These are phyloP conservation scores for Piper betle DNA, from an alignment of 164 flowering plant genomes.

Conservation along the genomic window DNA sequence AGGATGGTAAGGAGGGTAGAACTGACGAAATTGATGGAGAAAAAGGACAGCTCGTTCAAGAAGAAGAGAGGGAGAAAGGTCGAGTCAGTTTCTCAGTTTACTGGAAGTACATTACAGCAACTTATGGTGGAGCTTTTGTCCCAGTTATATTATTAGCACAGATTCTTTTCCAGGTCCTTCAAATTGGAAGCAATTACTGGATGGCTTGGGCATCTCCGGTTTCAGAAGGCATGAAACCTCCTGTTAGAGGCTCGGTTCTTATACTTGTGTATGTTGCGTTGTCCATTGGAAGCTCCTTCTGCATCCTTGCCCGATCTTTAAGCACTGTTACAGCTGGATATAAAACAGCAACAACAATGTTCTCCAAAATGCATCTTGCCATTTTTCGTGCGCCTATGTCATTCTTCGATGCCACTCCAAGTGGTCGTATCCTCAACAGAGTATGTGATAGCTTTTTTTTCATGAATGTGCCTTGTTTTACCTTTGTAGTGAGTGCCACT, in stretches of 20 bases:
- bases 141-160: conserved; percentile 54
- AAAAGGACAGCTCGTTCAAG: conserved; percentile 70
- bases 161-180: conserved; percentile 51
- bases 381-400: conserved; percentile 94
- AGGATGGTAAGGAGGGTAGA: conserved; percentile 14
- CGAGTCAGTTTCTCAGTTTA: conserved; percentile 65
- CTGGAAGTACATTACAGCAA: conserved; percentile 63
- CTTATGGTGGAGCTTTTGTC: conserved; percentile 67
- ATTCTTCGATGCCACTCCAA: conserved; percentile 92
- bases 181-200: conserved; percentile 94
- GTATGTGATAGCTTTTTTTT: conserved; percentile 25
- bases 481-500: no score
- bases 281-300: conserved; percentile 57
- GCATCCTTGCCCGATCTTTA: conserved; percentile 38
- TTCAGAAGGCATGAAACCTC: conserved; percentile 35
- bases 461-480: no score
- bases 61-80: conserved; percentile 96
- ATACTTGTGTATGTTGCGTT: conserved; percentile 54
- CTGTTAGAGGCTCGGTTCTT: conserved; percentile 31
- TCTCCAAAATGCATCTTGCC: conserved; percentile 66
- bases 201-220: conserved; percentile 90
- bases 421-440: conserved; percentile 76
- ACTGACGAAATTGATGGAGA: conserved; percentile 23
- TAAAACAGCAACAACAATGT: conserved; percentile 63
- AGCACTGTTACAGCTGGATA: conserved; percentile 50